Evolutionary conservation across 2,329 filamentous ascomycete genomes (phyloP), one percentile per base, ranked within the genome.

Genomic region (Phialophora chinensis): DNA sequence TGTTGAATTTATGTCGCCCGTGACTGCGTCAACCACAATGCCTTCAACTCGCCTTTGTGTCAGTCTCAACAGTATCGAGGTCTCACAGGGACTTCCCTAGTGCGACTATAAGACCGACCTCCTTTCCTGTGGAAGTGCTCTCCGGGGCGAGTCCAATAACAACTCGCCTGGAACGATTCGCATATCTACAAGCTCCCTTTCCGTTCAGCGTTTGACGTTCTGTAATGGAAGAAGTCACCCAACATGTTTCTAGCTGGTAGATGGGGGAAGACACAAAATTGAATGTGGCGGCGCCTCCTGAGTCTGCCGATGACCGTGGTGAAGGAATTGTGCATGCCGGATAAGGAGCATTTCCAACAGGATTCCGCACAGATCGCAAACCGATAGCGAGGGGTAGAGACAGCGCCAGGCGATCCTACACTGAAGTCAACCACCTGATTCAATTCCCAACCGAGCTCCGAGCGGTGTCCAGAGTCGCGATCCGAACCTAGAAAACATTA

Each of bases 331-430:
- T 27, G 33, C 25, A 29, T 31, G 38, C 17, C 38, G 8, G 14
- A n/a, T 17, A 6, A 38, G 23, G 56, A 59, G 38, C 8, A 25
- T 20, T 59, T 59, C 23, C 25, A 47, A n/a, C 35, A 59, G 38
- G 27, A 25, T 12, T 20, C 56, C 12, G 35, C 20, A 17, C n/a
- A n/a, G 20, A 25, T 47, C 55, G 35, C 6, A 7, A n/a, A 44
- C 10, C 42, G 55, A 23, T 44, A 27, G 35, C 55, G 23, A 29
- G 31, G 12, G 23, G 25, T 10, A 44, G 25, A n/a, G 55, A 58
- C n/a, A 17, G 33, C 8, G 38, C 55, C 35, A 27, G 35, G 23
- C 55, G 27, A 27, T 27, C 27, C 4, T 5, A 3, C 27, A 27
- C 27, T 27, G 27, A 27, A 27, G 3, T 27, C 27, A 27, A 27